Evolutionary conservation across 192 early-diverging fungal species (phyloP).

Genomic region (Funneliformis geosporum): DNA sequence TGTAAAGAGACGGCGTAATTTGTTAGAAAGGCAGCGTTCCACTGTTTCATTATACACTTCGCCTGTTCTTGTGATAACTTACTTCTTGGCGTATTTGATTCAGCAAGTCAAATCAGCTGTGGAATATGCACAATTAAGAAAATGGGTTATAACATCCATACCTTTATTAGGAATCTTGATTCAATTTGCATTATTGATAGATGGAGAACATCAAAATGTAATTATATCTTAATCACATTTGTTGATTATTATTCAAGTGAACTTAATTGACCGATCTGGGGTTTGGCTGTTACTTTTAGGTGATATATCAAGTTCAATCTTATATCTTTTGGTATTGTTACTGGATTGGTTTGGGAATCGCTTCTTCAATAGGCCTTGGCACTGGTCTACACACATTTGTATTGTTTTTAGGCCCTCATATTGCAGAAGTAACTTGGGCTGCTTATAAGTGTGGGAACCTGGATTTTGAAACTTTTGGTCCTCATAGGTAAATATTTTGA

Average conservation of each 20-base stretch:
- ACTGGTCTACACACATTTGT: conserved; percentile 95
- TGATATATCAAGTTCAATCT: conserved; percentile 54
- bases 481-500: conserved; percentile 51
- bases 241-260: not conserved
- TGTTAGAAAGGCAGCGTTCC: conserved; percentile 43
- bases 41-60: conserved; percentile 51
- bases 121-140: conserved; percentile 43
- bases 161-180: conserved; percentile 37
- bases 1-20: conserved; percentile 42
- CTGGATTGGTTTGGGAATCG: conserved; percentile 84
- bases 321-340: conserved; percentile 82
- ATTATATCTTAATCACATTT: not conserved
- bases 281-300: conserved; percentile 20
- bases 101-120: conserved; percentile 44
- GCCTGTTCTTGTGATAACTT: conserved; percentile 49
- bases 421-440: conserved; percentile 85
- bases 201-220: conserved; percentile 65
- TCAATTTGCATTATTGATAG: conserved; percentile 49
- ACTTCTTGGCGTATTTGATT: conserved; percentile 47
- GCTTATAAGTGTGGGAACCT: conserved; percentile 80
- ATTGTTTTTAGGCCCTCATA: conserved; percentile 89
- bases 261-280: not conserved
- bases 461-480: conserved; percentile 72
- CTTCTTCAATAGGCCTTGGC: conserved; percentile 91
- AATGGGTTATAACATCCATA: conserved; percentile 40